Evolutionary conservation across 805 yeast species (phyloP), one percentile per base, ranked within the genome.

Genomic region (Starmerella roubikii): DNA sequence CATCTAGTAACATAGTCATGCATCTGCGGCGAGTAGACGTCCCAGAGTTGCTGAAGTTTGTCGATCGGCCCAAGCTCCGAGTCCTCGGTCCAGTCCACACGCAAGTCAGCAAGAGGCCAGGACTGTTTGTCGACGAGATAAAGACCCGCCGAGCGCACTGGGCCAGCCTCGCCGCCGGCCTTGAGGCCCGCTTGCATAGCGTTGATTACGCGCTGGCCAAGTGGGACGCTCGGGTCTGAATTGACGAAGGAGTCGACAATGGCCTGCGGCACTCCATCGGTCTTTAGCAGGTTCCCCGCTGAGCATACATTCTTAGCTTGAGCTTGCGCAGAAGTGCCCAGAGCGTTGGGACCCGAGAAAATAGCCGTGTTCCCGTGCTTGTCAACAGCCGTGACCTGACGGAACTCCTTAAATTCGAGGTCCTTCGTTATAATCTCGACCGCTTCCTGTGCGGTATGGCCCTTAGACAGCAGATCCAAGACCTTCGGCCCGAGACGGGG

Each of bases 101-200:
- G 39, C 18, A 45, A 28, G 27, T 45, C 49, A 2, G 38, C 49
- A 11, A 45, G 32, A 9, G 49, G 49, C 46, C 47, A 45, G 20
- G 28, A 4, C 30, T 42, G 37, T 23, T 40, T 33, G 24, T 42
- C 47, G 10, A 42, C 47, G 13, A 45, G 33, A 3, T 39, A 12
- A 3, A 45, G 37, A 3, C 38, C 44, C 1, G 49, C 49, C n/a
- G 47, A 42, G 16, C 36, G 34, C 16, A 45, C 49, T 9, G 44
- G 47, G 4, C 49, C 49, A 4, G 49, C 49, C 34, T 45, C 49
- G 11, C 49, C 49, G 9, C 49, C 49, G 22, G 47, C 49, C 17
- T 30, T 28, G 13, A 45, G 37, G 16, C 49, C 49, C 5, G 49
- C 49, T 30, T 42, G 28, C 49, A 45, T 40, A 11, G 49, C 47